Conservation (phyloP, 2,329 filamentous ascomycete species). For the Venturia nashicola region DNA sequence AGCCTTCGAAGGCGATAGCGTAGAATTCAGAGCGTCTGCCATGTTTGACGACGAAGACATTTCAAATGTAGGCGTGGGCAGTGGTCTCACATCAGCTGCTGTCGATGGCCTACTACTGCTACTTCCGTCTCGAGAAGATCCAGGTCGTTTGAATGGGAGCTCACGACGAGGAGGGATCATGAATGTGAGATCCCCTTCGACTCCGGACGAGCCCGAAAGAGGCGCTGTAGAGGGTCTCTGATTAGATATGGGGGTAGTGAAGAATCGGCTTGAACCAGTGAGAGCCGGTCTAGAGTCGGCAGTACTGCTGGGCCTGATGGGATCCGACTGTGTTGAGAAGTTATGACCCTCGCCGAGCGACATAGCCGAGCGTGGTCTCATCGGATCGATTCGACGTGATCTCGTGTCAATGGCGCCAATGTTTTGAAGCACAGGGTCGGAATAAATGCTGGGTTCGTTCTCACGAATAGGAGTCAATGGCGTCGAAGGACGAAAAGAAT, state of each 20-base stretch:
- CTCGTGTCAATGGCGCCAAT: not conserved
- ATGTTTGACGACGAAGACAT: constrained; percentile 8
- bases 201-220: not conserved
- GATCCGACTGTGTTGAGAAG: not conserved
- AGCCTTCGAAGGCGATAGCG: constrained; percentile 6
- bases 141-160: constrained; percentile 26
- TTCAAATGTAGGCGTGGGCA: constrained; percentile 23
- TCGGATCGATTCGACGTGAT: not conserved
- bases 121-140: constrained; percentile 12
- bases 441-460: not conserved
- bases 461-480: constrained; percentile 2
- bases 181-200: constrained; percentile 12
- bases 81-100: constrained; percentile 22
- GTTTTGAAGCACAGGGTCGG: constrained; percentile 3
- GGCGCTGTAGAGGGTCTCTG: constrained; percentile 13
- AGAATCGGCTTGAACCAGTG: constrained; percentile 8
- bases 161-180: constrained; percentile 25
- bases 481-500: constrained; percentile 3
- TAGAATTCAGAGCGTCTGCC: constrained; percentile 10
- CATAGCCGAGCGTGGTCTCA: constrained; percentile 3
- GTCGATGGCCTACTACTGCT: constrained; percentile 14
- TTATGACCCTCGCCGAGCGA: not conserved
- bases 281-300: not conserved
- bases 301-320: not conserved
- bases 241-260: not conserved